Conservation (phyloP, 2,329 filamentous ascomycete genomes). For the Pestalotiopsis sp. region DNA sequence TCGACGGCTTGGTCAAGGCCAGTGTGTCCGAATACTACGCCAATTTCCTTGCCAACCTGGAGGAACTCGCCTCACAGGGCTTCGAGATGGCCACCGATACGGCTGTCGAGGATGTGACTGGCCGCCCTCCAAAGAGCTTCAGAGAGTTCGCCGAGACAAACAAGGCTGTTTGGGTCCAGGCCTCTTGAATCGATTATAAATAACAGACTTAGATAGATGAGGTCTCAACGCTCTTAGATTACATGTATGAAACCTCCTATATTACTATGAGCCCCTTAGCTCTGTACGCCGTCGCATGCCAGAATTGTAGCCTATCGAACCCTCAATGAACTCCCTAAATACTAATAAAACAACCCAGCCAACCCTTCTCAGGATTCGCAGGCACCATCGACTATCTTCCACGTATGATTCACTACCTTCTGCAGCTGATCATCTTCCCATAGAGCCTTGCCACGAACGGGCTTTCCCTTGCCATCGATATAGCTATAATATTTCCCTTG, state of each 20-base stretch:
- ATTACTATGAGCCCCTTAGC: background rate
- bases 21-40: conserved; percentile 21
- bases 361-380: background rate
- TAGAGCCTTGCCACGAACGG: conserved; percentile 26
- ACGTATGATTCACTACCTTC: conserved; percentile 25
- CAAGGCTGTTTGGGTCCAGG: background rate
- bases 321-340: no score
- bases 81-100: conserved; percentile 19
- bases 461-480: conserved; percentile 31
- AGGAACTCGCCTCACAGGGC: conserved; percentile 18
- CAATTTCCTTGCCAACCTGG: conserved; percentile 19
- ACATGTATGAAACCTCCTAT: background rate
- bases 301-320: background rate
- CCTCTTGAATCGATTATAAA: background rate
- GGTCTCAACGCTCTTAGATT: background rate
- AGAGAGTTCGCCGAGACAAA: conserved; percentile 4
- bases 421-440: conserved; percentile 31
- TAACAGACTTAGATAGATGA: background rate
- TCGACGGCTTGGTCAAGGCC: conserved; percentile 17
- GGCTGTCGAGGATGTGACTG: conserved; percentile 21
- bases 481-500: conserved; percentile 28
- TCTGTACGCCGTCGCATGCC: background rate
- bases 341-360: no score
- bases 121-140: conserved; percentile 21
- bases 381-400: conserved; percentile 11